phyloP scores from a whole-genome alignment of 352 stramenopile genomes.

The Peronosclerospora sorghi region DNA sequence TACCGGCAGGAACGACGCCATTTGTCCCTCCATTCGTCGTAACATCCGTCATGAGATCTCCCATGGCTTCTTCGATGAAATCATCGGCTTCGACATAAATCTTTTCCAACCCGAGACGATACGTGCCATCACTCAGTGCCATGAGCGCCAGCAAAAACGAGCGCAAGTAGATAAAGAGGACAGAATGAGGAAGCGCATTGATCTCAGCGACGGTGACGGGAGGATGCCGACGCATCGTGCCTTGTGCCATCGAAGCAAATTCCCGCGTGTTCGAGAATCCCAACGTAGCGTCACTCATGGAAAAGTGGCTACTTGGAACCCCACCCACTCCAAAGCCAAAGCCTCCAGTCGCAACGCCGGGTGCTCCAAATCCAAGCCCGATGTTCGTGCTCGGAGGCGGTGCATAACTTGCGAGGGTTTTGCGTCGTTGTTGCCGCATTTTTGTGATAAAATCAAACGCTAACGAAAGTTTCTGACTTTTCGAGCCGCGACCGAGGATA shows the following conservation, averaged over 20 bases:
- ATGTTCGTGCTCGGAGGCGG: constrained; percentile 19
- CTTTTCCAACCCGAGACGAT: constrained; percentile 72
- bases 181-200: constrained; percentile 62
- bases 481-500: constrained; percentile 75
- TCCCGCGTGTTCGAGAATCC: constrained; percentile 47
- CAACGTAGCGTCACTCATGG: constrained; percentile 38
- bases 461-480: constrained; percentile 78
- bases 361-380: constrained; percentile 14
- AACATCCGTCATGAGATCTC: constrained; percentile 76
- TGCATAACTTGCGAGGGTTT: constrained; percentile 59
- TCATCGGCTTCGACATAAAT: constrained; percentile 82
- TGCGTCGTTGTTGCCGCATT: constrained; percentile 63
- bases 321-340: constrained; percentile 26
- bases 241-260: constrained; percentile 16
- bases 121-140: constrained; percentile 76
- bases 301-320: constrained; percentile 33
- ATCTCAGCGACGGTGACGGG: constrained; percentile 27
- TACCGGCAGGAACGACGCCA: constrained; percentile 12
- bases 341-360: constrained; percentile 15
- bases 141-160: constrained; percentile 80
- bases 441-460: constrained; percentile 84
- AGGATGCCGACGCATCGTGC: constrained; percentile 21
- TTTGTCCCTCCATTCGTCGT: constrained; percentile 37
- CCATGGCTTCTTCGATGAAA: constrained; percentile 78
- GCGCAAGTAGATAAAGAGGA: constrained; percentile 78